Conservation (phyloP, 179 eudicot genomes). For the Dionaea muscipula region DNA sequence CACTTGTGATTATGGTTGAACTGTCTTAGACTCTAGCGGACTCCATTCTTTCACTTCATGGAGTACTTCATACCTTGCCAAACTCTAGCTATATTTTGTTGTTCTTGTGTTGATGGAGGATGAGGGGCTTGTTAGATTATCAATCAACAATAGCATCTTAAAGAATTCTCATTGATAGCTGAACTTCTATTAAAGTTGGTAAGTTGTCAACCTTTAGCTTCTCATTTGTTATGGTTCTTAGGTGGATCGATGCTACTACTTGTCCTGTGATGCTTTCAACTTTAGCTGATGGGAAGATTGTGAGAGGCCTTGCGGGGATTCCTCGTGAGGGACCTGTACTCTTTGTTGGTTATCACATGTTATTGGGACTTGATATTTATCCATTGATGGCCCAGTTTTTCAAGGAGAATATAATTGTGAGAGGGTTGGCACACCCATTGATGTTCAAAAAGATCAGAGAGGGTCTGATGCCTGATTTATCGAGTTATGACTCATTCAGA, state of each 20-base stretch:
- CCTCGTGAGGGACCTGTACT: slow-evolving; percentile 70
- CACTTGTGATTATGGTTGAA: too few species aligned
- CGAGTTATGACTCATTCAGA: slow-evolving; percentile 33
- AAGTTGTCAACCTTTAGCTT: not conserved
- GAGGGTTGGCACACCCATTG: slow-evolving; percentile 73
- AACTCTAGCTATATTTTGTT: too few species aligned
- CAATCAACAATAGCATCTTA: too few species aligned
- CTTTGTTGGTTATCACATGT: slow-evolving; percentile 70
- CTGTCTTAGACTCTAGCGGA: too few species aligned
- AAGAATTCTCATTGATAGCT: not conserved
- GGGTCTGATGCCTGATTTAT: slow-evolving; percentile 28
- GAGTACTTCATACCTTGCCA: too few species aligned
- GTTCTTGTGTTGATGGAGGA: too few species aligned
- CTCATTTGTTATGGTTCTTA: slow-evolving; percentile 8
- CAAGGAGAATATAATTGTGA: slow-evolving; percentile 40
- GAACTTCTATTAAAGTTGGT: not conserved
- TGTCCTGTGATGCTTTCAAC: slow-evolving; percentile 70
- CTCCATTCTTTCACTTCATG: too few species aligned
- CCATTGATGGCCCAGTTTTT: slow-evolving; percentile 32
- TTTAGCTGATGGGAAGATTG: slow-evolving; percentile 51
- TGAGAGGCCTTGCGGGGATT: slow-evolving; percentile 52
- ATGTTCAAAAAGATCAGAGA: slow-evolving; percentile 31
- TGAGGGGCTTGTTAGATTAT: too few species aligned
- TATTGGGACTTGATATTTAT: slow-evolving; percentile 45
- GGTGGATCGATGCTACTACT: slow-evolving; percentile 33